Conservation (phyloP, 2,329 filamentous ascomycete species). For the Rhynchosporium secalis region DNA sequence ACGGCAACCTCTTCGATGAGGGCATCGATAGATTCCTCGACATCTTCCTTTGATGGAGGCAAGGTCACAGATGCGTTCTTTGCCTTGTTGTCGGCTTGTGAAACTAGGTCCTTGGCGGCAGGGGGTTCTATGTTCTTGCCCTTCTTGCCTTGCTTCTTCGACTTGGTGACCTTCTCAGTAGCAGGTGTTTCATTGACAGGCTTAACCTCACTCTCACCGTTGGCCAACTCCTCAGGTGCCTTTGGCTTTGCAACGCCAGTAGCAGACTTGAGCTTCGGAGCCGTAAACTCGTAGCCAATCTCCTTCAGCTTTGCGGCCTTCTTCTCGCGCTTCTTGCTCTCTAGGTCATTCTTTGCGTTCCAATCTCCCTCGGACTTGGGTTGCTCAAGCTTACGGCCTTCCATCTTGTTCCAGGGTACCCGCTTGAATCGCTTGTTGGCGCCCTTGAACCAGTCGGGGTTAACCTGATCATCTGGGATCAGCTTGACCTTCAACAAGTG, state of each 20-base stretch:
- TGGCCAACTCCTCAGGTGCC: constrained; percentile 25
- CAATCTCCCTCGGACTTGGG: constrained; percentile 75
- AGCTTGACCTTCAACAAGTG: constrained; percentile 88
- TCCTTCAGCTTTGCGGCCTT: constrained; percentile 75
- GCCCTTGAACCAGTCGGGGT: constrained; percentile 83
- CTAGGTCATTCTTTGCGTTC: constrained; percentile 71
- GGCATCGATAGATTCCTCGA: constrained; percentile 15
- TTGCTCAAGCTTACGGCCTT: constrained; percentile 71
- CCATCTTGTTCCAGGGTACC: constrained; percentile 85
- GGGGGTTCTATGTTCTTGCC: constrained; percentile 30
- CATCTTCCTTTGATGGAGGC: constrained; percentile 14
- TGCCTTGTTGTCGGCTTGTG: background rate
- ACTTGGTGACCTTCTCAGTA: constrained; percentile 30
- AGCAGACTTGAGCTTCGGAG: constrained; percentile 68
- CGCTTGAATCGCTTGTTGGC: constrained; percentile 88
- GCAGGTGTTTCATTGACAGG: constrained; percentile 39
- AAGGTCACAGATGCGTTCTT: constrained; percentile 11
- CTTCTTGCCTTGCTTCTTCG: constrained; percentile 37
- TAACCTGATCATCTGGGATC: constrained; percentile 74
- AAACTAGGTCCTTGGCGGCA: background rate
- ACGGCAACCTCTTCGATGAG: constrained; percentile 11
- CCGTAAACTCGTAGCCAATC: constrained; percentile 80
- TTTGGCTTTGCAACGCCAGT: constrained; percentile 48
- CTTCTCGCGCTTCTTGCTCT: constrained; percentile 67
- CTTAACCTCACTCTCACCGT: constrained; percentile 30